Percentiles rank a stretch among this genome's conserved stretches.
Conservation (phyloP, 768 basidiomycete genomes). For the Panaeolus papilionaceus region DNA sequence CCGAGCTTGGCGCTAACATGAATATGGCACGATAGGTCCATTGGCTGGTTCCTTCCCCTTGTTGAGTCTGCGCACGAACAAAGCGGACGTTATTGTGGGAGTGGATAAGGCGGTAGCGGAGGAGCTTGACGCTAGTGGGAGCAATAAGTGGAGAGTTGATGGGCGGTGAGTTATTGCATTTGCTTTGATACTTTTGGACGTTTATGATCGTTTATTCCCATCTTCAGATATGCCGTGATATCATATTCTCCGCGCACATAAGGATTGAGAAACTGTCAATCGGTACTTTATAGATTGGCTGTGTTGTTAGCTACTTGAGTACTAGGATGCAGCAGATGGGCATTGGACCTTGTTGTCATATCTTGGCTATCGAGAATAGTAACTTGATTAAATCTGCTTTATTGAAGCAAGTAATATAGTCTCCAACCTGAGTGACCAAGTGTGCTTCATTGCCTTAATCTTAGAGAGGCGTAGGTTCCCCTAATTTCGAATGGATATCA, state of each 20-base stretch:
- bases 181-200: neutral
- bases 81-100: constrained; percentile 94
- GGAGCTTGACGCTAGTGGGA: constrained; percentile 62
- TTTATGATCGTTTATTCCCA: neutral
- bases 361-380: too few species aligned
- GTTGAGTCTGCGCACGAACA: constrained; percentile 89
- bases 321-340: too few species aligned
- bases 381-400: too few species aligned
- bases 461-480: too few species aligned
- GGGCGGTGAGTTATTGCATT: constrained; percentile 64
- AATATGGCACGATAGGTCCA: constrained; percentile 56
- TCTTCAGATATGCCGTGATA: neutral
- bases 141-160: constrained; percentile 76
- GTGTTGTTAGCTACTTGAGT: too few species aligned
- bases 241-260: neutral
- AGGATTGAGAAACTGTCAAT: too few species aligned
- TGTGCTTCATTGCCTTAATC: too few species aligned
- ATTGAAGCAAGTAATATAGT: too few species aligned
- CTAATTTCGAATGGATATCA: too few species aligned
- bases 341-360: too few species aligned
- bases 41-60: constrained; percentile 81
- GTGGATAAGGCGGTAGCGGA: constrained; percentile 73
- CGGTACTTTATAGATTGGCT: too few species aligned
- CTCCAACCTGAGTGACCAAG: too few species aligned
- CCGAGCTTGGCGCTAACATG: constrained; percentile 4